Conservation (phyloP, 2,329 filamentous ascomycete species). For the Cladorrhinum sp. region DNA sequence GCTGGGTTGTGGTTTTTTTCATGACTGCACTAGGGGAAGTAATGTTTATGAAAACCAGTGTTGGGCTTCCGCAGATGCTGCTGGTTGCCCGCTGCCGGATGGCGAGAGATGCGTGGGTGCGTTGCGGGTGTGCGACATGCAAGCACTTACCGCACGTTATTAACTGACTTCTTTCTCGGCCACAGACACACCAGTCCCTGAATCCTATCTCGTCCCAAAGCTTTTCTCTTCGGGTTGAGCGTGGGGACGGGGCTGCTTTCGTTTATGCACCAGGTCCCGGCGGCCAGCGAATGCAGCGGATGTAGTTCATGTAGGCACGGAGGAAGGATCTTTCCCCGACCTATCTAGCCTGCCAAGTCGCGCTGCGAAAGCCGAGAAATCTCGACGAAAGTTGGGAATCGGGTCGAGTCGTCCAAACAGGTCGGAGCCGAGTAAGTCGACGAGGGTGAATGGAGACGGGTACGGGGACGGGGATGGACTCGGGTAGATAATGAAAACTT, state of each 20-base stretch:
- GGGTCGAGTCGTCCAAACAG: not conserved
- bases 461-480: not conserved
- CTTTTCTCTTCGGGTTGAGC: slow-evolving; percentile 2
- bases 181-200: slow-evolving; percentile 13
- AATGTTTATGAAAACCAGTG: not conserved
- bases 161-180: slow-evolving; percentile 13
- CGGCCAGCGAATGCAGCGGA: slow-evolving; percentile 12
- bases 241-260: slow-evolving; percentile 12
- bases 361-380: not conserved
- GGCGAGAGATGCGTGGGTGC: slow-evolving; percentile 9
- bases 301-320: slow-evolving; percentile 14
- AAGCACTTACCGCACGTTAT: slow-evolving; percentile 22
- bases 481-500: not conserved
- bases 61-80: not conserved
- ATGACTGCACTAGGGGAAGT: not conserved
- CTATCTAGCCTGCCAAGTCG: not conserved
- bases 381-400: not conserved
- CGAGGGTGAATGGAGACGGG: not conserved
- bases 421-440: not conserved
- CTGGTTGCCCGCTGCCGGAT: not conserved
- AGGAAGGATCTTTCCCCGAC: not conserved
- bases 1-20: not conserved
- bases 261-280: slow-evolving; percentile 15
- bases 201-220: not conserved
- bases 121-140: slow-evolving; percentile 17